Conservation (phyloP, 2,329 filamentous ascomycete species). For the Trichoderma endophyticum region DNA sequence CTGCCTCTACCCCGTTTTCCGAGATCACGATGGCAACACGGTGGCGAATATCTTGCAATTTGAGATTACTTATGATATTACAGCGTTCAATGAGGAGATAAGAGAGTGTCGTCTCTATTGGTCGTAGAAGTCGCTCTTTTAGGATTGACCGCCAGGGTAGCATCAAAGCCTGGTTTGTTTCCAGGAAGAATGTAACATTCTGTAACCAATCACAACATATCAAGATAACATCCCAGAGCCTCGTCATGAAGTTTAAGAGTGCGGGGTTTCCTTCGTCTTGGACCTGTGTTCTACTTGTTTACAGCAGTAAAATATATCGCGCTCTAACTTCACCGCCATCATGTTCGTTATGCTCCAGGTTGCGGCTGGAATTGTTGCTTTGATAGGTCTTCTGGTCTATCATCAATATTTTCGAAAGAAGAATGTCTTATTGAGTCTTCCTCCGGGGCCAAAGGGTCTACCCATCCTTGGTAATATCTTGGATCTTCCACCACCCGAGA, state of each 20-base stretch:
- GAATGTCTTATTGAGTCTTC: conserved; percentile 1
- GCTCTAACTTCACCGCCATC: neutral
- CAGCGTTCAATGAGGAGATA: neutral
- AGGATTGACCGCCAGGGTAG: neutral
- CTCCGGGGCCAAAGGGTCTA: conserved; percentile 31
- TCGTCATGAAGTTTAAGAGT: neutral
- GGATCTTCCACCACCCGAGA: conserved; percentile 38
- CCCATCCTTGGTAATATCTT: conserved; percentile 44
- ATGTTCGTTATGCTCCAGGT: neutral
- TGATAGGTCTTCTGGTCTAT: neutral
- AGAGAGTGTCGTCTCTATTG: neutral
- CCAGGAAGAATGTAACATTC: neutral
- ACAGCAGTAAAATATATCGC: neutral
- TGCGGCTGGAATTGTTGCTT: neutral
- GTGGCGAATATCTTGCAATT: too few species aligned
- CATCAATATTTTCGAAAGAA: neutral
- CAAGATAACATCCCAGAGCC: neutral
- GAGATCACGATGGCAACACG: too few species aligned
- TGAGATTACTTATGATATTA: neutral
- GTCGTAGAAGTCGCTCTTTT: neutral
- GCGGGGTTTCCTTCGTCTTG: neutral
- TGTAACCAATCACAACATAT: neutral
- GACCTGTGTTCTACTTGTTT: neutral
- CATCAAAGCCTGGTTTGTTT: neutral
- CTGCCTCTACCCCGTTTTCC: too few species aligned